Evolutionary conservation across 192 early-diverging fungal genomes (phyloP).

Genomic region (Funneliformis mosseae): DNA sequence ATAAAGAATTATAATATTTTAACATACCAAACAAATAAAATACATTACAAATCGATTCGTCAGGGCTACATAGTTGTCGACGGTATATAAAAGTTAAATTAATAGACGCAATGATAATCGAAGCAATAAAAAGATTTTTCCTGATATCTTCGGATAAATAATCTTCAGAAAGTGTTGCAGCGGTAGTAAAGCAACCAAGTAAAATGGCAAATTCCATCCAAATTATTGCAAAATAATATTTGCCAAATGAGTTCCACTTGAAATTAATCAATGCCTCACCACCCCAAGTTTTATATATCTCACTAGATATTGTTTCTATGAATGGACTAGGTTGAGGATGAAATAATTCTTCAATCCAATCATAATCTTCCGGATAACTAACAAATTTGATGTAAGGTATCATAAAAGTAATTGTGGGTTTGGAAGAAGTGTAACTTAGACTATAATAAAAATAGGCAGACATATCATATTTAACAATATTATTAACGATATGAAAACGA

Average conservation of each 20-base stretch:
- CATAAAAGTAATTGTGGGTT: too few species aligned
- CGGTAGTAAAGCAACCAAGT: not conserved
- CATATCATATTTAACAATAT: too few species aligned
- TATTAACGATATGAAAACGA: too few species aligned
- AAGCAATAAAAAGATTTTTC: not conserved
- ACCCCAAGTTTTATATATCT: constrained; percentile 10
- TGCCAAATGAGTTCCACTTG: not conserved
- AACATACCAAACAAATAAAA: constrained; percentile 1
- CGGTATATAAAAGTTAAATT: not conserved
- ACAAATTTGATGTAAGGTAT: not conserved
- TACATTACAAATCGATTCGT: not conserved
- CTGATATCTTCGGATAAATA: not conserved
- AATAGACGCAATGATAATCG: too few species aligned
- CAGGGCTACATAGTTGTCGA: not conserved
- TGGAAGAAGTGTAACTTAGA: too few species aligned
- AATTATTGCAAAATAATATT: not conserved
- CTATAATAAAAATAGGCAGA: too few species aligned
- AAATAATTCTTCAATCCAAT: not conserved
- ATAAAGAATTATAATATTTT: too few species aligned
- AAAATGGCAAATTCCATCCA: not conserved
- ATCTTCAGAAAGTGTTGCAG: not conserved
- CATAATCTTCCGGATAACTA: too few species aligned
- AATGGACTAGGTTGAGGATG: not conserved
- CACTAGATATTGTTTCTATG: not conserved
- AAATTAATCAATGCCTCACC: not conserved